Conservation (phyloP, 495 filamentous ascomycete genomes). For the Trichoderma orchidacearum region DNA sequence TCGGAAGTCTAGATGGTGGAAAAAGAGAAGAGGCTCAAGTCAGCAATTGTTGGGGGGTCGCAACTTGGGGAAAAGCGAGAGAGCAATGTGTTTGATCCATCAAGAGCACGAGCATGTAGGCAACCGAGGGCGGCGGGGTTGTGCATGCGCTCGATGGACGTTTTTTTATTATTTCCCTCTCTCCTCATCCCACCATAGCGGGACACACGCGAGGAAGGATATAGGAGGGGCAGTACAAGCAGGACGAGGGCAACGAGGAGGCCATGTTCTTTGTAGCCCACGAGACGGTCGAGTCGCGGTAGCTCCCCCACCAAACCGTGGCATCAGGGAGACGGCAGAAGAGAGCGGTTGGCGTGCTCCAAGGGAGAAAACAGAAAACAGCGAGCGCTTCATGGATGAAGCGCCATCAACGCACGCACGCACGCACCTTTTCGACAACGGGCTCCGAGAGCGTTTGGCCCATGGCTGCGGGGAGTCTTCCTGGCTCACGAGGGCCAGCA, state of each 20-base stretch:
- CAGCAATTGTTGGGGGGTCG: slow-evolving; percentile 8
- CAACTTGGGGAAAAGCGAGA: slow-evolving; percentile 3
- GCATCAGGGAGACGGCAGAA: not conserved
- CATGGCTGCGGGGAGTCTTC: slow-evolving; percentile 37
- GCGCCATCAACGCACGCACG: not conserved
- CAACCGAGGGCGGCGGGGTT: slow-evolving; percentile 8
- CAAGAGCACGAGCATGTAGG: slow-evolving; percentile 8
- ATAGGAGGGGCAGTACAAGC: not conserved
- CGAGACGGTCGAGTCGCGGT: not conserved
- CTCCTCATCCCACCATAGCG: not conserved
- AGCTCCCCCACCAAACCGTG: not conserved
- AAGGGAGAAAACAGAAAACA: not conserved
- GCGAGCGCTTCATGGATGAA: not conserved
- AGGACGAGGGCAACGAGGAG: not conserved
- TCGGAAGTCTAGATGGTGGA: slow-evolving; percentile 53
- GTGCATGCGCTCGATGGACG: not conserved
- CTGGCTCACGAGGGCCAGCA: not conserved
- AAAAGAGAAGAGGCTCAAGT: not conserved
- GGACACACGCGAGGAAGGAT: slow-evolving; percentile 4
- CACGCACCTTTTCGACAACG: slow-evolving; percentile 90
- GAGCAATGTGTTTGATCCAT: slow-evolving; percentile 9
- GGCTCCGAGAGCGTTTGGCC: slow-evolving; percentile 99
- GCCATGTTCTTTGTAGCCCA: not conserved
- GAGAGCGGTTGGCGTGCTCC: slow-evolving; percentile 7
- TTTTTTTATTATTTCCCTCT: not conserved